Conservation (phyloP, 805 yeast species). For the Candida nonsorbophila region DNA sequence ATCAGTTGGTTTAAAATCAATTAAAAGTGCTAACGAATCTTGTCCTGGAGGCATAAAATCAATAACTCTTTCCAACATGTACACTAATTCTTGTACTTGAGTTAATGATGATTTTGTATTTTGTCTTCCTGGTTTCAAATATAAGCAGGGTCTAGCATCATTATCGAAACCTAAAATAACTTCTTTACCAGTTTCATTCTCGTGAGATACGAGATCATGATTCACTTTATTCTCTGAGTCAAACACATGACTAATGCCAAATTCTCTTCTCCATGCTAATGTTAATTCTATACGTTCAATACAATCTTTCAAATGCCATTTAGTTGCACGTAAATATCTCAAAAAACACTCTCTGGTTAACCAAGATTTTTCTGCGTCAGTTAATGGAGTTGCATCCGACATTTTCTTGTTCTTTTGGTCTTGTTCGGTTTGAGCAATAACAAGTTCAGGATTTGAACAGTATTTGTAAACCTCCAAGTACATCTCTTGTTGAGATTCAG, state of each 20-base stretch:
- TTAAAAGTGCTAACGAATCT: conserved; percentile 84
- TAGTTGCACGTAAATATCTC: conserved; percentile 89
- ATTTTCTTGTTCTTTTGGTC: conserved; percentile 33
- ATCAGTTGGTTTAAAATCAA: conserved; percentile 85
- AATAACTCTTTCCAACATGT: conserved; percentile 85
- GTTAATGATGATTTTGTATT: conserved; percentile 85
- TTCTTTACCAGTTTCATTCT: conserved; percentile 90
- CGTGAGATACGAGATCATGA: conserved; percentile 51
- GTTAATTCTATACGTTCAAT: conserved; percentile 72
- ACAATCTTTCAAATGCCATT: conserved; percentile 75
- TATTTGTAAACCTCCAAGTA: conserved; percentile 60
- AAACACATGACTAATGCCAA: conserved; percentile 50
- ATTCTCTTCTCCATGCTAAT: conserved; percentile 89
- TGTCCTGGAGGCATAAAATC: conserved; percentile 97
- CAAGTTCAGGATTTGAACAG: conserved; percentile 50
- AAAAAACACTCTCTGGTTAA: conserved; percentile 85
- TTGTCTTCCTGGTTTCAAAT: conserved; percentile 91
- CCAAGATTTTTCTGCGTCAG: conserved; percentile 76
- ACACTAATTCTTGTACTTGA: conserved; percentile 95
- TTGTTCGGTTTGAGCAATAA: conserved; percentile 48
- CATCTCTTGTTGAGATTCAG: conserved; percentile 51
- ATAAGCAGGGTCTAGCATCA: conserved; percentile 86
- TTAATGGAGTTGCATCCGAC: conserved; percentile 14
- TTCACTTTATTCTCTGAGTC: conserved; percentile 48
- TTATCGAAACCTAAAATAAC: conserved; percentile 87